These are phyloP conservation scores for Magnaporthiopsis rhizophila DNA, from an alignment of 2,329 filamentous ascomycete species.

Conservation along the genomic window DNA sequence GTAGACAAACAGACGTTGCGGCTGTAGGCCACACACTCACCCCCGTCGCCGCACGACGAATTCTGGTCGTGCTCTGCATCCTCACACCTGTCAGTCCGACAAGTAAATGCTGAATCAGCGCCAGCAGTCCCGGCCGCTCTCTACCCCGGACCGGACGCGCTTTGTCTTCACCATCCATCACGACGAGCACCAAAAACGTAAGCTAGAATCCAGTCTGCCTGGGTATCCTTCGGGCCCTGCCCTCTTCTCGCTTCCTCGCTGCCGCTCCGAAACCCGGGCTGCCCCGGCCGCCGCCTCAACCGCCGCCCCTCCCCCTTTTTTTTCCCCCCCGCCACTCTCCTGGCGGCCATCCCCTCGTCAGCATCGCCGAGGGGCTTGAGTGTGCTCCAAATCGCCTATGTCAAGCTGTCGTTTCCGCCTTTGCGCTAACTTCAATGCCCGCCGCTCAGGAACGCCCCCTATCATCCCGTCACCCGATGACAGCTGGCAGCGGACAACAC, in stretches of 20 bases:
- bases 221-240: background rate
- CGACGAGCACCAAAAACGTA: slow-evolving; percentile 11
- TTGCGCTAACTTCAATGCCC: background rate
- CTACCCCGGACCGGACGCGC: slow-evolving; percentile 11
- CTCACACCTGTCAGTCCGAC: background rate
- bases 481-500: slow-evolving; percentile 18
- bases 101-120: slow-evolving; percentile 20
- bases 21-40: background rate
- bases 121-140: slow-evolving; percentile 18
- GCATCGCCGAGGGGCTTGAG: background rate
- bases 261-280: background rate
- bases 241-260: background rate
- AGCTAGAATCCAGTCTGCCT: background rate
- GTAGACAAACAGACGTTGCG: background rate
- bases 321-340: background rate
- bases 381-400: background rate
- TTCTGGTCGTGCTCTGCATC: background rate
- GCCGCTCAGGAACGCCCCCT: background rate
- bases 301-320: background rate
- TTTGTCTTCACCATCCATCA: slow-evolving; percentile 18
- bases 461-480: slow-evolving; percentile 16
- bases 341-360: too few species aligned
- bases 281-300: background rate
- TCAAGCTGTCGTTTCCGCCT: background rate
- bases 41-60: background rate